Evolutionary conservation across 2,329 filamentous ascomycete species (phyloP).

Genomic region (Penicillium decumbens): DNA sequence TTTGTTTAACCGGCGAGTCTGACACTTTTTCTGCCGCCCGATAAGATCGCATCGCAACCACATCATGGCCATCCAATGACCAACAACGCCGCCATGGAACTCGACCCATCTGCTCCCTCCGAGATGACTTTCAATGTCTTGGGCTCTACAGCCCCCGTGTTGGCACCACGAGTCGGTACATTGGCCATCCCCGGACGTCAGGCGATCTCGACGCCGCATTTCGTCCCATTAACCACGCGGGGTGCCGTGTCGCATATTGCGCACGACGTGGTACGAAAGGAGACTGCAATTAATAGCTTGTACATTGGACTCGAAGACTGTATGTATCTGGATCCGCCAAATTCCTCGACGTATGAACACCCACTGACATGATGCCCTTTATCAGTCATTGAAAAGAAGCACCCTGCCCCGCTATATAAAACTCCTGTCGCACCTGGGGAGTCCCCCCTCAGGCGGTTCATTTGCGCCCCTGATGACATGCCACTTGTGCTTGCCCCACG

Average conservation of each 20-base stretch:
- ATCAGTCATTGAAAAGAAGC: slow-evolving; percentile 58
- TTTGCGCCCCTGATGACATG: slow-evolving; percentile 61
- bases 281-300: slow-evolving; percentile 62
- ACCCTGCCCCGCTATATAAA: slow-evolving; percentile 51
- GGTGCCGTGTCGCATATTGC: slow-evolving; percentile 83
- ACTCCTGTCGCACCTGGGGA: slow-evolving; percentile 42
- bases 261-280: slow-evolving; percentile 69
- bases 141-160: slow-evolving; percentile 30
- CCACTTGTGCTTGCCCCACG: slow-evolving; percentile 72
- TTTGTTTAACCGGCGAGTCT: slow-evolving; percentile 8
- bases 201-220: slow-evolving; percentile 76
- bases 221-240: slow-evolving; percentile 72
- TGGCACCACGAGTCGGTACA: slow-evolving; percentile 60
- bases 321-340: slow-evolving; percentile 49
- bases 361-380: slow-evolving; percentile 30
- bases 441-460: slow-evolving; percentile 69
- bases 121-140: slow-evolving; percentile 41
- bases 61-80: slow-evolving; percentile 12
- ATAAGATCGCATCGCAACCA: slow-evolving; percentile 14
- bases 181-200: slow-evolving; percentile 60
- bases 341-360: neutral
- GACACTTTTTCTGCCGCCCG: slow-evolving; percentile 17
- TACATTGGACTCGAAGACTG: slow-evolving; percentile 91
- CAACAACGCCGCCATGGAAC: slow-evolving; percentile 27
- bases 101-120: slow-evolving; percentile 20